These are phyloP conservation scores for Cryptococcus floricola DNA, from an alignment of 1,284 basidiomycete genomes.

Conservation along the genomic window DNA sequence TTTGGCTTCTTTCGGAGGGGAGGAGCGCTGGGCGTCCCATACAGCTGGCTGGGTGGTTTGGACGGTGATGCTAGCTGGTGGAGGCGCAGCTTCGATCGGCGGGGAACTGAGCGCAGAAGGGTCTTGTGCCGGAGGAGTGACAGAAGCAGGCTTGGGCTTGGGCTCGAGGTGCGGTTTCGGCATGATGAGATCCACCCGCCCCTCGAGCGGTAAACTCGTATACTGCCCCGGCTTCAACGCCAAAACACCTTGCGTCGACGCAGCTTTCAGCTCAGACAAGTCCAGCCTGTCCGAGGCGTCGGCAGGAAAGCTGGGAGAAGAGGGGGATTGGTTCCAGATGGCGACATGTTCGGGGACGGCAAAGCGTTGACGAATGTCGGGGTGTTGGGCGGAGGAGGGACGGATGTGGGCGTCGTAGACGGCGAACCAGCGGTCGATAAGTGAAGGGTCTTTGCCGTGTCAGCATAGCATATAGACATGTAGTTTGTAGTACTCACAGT, in stretches of 20 bases:
- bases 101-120: slow-evolving; percentile 52
- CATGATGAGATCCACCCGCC: slow-evolving; percentile 74
- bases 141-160: slow-evolving; percentile 25
- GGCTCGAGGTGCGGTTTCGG: slow-evolving; percentile 27
- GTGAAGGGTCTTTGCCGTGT: slow-evolving; percentile 47
- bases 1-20: slow-evolving; percentile 48
- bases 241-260: slow-evolving; percentile 61
- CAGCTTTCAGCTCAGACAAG: slow-evolving; percentile 64
- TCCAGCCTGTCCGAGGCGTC: slow-evolving; percentile 51
- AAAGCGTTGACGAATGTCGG: slow-evolving; percentile 55
- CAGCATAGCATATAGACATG: slow-evolving; percentile 1
- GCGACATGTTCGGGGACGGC: slow-evolving; percentile 66
- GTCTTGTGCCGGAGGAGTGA: slow-evolving; percentile 7
- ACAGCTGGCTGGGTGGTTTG: slow-evolving; percentile 29
- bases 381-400: slow-evolving; percentile 41
- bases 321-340: slow-evolving; percentile 60
- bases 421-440: slow-evolving; percentile 84
- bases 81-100: slow-evolving; percentile 17
- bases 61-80: slow-evolving; percentile 12
- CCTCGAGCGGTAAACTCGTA: slow-evolving; percentile 72
- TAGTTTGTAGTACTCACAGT: slow-evolving; percentile 36
- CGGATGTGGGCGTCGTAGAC: slow-evolving; percentile 86
- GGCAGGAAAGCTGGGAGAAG: slow-evolving; percentile 38
- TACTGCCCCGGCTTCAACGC: slow-evolving; percentile 63
- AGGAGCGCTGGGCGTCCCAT: slow-evolving; percentile 52